These are phyloP conservation scores for Acer yangbiense DNA, from an alignment of 345 rosid genomes.

Conservation along the genomic window DNA sequence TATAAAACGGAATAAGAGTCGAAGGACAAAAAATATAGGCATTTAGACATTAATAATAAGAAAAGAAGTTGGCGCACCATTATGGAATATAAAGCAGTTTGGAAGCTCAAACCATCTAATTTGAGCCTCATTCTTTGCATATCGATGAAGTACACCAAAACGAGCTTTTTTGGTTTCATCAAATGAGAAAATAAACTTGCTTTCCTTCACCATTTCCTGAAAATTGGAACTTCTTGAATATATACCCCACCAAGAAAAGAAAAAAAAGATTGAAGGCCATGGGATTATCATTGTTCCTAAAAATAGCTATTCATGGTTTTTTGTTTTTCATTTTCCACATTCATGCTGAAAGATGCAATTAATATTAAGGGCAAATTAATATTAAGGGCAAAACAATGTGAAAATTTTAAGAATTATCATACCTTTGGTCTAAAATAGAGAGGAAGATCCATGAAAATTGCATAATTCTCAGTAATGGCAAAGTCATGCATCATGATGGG, in stretches of 20 bases:
- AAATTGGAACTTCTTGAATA: slow-evolving; percentile 24
- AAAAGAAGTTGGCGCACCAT: slow-evolving; percentile 51
- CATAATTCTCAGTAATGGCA: slow-evolving; percentile 93
- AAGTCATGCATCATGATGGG: slow-evolving; percentile 99
- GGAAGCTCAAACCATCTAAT: slow-evolving; percentile 99
- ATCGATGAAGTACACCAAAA: slow-evolving; percentile 93
- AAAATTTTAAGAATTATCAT: slow-evolving; percentile 3
- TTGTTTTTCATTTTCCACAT: background rate
- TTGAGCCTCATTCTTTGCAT: slow-evolving; percentile 79
- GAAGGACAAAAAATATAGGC: background rate
- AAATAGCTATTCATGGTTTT: background rate
- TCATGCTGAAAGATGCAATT: background rate
- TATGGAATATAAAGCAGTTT: slow-evolving; percentile 96
- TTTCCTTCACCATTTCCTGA: slow-evolving; percentile 97
- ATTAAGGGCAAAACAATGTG: background rate
- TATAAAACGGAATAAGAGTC: background rate
- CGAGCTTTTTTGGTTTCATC: slow-evolving; percentile 85
- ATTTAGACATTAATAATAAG: background rate
- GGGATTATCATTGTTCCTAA: background rate
- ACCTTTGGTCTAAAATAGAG: slow-evolving; percentile 94
- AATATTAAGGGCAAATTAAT: background rate
- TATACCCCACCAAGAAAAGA: background rate
- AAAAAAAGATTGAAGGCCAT: background rate
- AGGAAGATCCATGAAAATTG: slow-evolving; percentile 97
- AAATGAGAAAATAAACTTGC: slow-evolving; percentile 72